A percentile compares a stretch with the other conserved stretches of the same genome.
Conservation (phyloP, 2,329 filamentous ascomycete species). For the Magnaporthales sp. region DNA sequence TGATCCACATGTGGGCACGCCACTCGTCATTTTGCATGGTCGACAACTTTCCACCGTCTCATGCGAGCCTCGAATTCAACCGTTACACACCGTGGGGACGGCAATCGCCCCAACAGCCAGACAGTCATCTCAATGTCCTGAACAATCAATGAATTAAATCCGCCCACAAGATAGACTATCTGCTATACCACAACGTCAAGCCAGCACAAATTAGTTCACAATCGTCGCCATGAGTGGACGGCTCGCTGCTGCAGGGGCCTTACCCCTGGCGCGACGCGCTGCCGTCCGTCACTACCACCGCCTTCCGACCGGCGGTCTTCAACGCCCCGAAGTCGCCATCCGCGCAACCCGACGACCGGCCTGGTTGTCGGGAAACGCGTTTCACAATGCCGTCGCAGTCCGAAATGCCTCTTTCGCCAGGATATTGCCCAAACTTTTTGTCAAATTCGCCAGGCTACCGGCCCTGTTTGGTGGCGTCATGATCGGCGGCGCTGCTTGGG, state of each 20-base stretch:
- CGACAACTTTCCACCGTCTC: background rate
- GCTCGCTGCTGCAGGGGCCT: constrained; percentile 65
- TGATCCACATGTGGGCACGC: constrained; percentile 5
- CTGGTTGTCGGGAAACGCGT: constrained; percentile 74
- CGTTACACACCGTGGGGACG: background rate
- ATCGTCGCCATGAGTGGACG: constrained; percentile 56
- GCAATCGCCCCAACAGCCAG: background rate
- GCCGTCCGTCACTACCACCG: constrained; percentile 57
- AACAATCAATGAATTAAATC: background rate
- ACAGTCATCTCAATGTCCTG: background rate
- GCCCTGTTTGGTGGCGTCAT: constrained; percentile 87
- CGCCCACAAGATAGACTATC: background rate
- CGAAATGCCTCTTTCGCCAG: constrained; percentile 57
- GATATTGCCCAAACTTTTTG: constrained; percentile 74
- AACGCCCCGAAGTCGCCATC: constrained; percentile 55
- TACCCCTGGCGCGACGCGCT: constrained; percentile 56
- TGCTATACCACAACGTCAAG: background rate
- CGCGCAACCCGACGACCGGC: constrained; percentile 53
- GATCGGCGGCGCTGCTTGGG: constrained; percentile 78
- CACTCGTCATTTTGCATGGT: constrained; percentile 7
- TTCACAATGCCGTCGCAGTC: constrained; percentile 67
- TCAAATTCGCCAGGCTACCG: constrained; percentile 81
- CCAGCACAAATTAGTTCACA: background rate
- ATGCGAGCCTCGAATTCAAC: background rate
- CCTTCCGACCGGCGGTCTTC: constrained; percentile 57